Evolutionary conservation across 306 rosid genomes (phyloP).

Genomic region (peach (Prunus persica)): Prunus_persica_NCBIv2 NC_034009.1:15001501-15002000

Average conservation of each 20-base stretch:
- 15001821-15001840: background rate
- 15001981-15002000: conserved; percentile 62
- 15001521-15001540: background rate
- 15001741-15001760: conserved; percentile 46
- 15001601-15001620: no score
- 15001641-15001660: background rate
- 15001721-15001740: conserved; percentile 49
- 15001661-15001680: conserved; percentile 6
- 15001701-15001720: conserved; percentile 58
- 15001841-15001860: background rate
- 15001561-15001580: background rate
- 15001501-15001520: no score
- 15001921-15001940: conserved; percentile 64
- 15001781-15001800: conserved; percentile 81
- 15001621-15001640: background rate
- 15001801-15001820: conserved; percentile 4
- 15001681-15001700: conserved; percentile 86
- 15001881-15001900: conserved; percentile 68
- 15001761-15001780: conserved; percentile 67
- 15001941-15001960: conserved; percentile 47
- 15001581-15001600: no score
- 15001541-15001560: background rate
- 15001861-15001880: conserved; percentile 6
- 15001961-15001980: conserved; percentile 52
- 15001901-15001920: conserved; percentile 81